phyloP scores from a whole-genome alignment of 345 rosid genomes.

The Hevea brasiliensis region DNA sequence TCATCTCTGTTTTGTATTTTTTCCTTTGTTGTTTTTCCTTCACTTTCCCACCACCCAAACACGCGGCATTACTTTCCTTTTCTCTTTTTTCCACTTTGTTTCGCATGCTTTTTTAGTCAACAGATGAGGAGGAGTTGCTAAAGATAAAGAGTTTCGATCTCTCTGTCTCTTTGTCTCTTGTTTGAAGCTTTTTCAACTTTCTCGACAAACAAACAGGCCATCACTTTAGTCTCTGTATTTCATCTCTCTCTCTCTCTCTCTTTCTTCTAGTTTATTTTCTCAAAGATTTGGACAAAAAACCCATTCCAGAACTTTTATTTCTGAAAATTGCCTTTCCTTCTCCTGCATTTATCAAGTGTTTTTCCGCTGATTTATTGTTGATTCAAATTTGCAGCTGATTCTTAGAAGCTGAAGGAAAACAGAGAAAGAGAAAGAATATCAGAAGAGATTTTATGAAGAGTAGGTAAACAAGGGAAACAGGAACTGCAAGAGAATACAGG shows the following conservation, averaged over 20 bases:
- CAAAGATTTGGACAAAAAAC: neutral
- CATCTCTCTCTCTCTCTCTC: neutral
- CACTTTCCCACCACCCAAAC: neutral
- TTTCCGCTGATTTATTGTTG: neutral
- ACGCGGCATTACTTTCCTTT: neutral
- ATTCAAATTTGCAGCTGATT: conserved; percentile 13
- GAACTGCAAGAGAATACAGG: neutral
- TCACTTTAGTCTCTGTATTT: conserved; percentile 7
- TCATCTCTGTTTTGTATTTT: neutral
- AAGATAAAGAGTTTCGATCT: conserved; percentile 14
- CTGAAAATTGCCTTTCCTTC: neutral
- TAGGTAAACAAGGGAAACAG: neutral
- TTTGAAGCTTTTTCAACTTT: conserved; percentile 19
- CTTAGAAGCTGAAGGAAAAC: neutral
- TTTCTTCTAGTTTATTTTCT: neutral
- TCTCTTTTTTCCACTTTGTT: neutral
- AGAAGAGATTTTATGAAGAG: neutral
- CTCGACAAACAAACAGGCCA: conserved; percentile 35
- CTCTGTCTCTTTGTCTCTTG: neutral
- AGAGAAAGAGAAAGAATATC: neutral
- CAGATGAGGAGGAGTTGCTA: neutral
- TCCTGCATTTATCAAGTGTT: neutral
- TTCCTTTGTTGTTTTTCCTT: conserved; percentile 1
- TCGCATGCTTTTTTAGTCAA: conserved; percentile 3
- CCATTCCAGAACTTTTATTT: neutral